Base-by-base conservation (phyloP, 441 rosid species). In the Erodium moschatum region DNA sequence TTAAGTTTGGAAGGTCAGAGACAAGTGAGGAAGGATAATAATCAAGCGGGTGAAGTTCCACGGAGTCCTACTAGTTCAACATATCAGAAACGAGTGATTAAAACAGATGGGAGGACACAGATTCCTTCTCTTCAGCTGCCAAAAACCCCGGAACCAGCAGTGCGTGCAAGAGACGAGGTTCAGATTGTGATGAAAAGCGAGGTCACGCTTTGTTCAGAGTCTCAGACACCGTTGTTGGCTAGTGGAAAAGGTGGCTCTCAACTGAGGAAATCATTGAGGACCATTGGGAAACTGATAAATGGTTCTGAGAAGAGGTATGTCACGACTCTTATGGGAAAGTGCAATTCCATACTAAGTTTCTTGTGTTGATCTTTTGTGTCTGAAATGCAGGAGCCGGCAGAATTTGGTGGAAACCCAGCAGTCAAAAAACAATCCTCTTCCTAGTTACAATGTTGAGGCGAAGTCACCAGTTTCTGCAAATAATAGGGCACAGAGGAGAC, bases 271-370 rank as follows among this genome's bases (percentile, higher is more conserved):
- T 94, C 97, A 27, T 77, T 94, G 64, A 82, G 89, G 68, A 88
- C 84, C 56, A 91, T 94, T 3, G 97, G 97, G 73, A 91, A 87
- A 76, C 82, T 94, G 67, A 89, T 91, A 38, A 87, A 80, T 79
- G 96, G 95, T 44, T 82, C 90, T n/a, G 97, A 93, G 70, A 91
- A 83, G 81, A 83, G 96, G 97, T 89, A 76, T 16, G 77, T 24
- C 31, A 29, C 31, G 2, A 29, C 31, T 29, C 31, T 29, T 29
- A 2, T 29, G 31, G 31, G 31, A 29, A 29, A 29, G 31, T 29
- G 31, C 31, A 29, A 24, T 29, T 29, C 31, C 31, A 29, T 29
- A 29, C 4, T 29, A 29, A 1, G 31, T 29, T 29, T 29, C 31
- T 29, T 29, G 31, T 29, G 4, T 29, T 29, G 31, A 29, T 29